phyloP scores from a whole-genome alignment of 805 yeast species.

The Myxozyma nipponensis region DNA sequence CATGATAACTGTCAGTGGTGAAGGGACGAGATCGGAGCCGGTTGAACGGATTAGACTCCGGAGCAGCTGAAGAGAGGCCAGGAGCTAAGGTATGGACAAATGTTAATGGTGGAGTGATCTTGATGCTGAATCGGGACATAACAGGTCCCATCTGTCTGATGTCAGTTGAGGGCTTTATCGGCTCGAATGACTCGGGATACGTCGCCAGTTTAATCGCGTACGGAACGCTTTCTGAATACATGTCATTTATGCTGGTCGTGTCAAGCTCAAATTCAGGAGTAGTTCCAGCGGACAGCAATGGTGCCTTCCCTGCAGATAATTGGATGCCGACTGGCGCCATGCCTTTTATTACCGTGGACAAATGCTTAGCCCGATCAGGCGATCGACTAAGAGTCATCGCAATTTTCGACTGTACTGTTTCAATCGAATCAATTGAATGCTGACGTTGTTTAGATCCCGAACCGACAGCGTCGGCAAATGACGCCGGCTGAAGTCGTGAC shows the following conservation, averaged over 20 bases:
- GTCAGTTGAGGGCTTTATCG: not conserved
- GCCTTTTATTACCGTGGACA: too few species aligned
- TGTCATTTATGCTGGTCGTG: not conserved
- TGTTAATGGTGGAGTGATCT: constrained; percentile 11
- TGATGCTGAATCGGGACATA: constrained; percentile 7
- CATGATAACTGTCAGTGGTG: too few species aligned
- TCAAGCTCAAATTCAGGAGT: not conserved
- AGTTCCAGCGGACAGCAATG: too few species aligned
- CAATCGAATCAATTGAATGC: constrained; percentile 23
- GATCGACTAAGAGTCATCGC: constrained; percentile 19
- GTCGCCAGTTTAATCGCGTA: not conserved
- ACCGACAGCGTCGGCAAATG: not conserved
- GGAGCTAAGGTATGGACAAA: constrained; percentile 21
- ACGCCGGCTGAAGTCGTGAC: not conserved
- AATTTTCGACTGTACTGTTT: constrained; percentile 25
- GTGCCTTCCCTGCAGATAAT: too few species aligned
- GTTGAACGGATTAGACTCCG: constrained; percentile 25
- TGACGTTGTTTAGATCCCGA: constrained; percentile 12
- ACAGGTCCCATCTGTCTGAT: not conserved
- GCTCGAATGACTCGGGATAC: not conserved
- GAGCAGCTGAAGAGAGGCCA: constrained; percentile 27
- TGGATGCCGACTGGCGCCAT: too few species aligned
- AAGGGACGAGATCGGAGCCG: too few species aligned
- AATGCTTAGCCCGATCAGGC: not conserved
- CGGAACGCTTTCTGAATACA: not conserved